These are phyloP conservation scores for Pestalotiopsis sp. DNA, from an alignment of 2,329 filamentous ascomycete genomes.

Conservation along the genomic window DNA sequence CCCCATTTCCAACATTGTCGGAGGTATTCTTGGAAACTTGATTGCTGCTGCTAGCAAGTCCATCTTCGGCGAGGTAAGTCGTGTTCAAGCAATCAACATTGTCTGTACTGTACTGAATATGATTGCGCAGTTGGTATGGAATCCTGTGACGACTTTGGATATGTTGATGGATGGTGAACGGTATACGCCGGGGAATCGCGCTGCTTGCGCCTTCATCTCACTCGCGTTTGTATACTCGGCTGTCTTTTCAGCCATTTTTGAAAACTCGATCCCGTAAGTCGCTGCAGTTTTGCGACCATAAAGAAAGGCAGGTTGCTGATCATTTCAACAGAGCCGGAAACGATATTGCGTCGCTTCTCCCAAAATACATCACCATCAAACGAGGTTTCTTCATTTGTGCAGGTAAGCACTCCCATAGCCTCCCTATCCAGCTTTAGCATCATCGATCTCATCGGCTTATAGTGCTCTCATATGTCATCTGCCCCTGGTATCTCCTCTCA, in stretches of 20 bases:
- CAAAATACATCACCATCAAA: constrained; percentile 41
- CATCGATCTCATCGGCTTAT: neutral
- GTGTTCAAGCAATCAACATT: neutral
- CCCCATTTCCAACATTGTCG: constrained; percentile 40
- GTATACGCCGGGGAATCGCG: constrained; percentile 37
- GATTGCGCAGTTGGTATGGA: constrained; percentile 21
- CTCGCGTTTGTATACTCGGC: constrained; percentile 43
- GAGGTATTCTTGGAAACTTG: constrained; percentile 41
- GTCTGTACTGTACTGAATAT: neutral
- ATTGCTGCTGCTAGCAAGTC: constrained; percentile 34
- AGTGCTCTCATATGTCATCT: constrained; percentile 22
- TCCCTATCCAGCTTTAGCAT: too few relatives aligned
- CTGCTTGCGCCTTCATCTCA: constrained; percentile 43
- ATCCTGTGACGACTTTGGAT: constrained; percentile 35
- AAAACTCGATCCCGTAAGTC: constrained; percentile 37
- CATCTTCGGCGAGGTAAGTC: constrained; percentile 19
- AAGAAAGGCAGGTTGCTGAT: neutral
- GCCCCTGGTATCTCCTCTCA: constrained; percentile 25
- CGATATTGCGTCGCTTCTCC: constrained; percentile 39
- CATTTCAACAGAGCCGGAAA: constrained; percentile 31
- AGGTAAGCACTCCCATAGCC: too few relatives aligned
- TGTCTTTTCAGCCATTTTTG: constrained; percentile 47
- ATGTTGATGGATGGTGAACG: constrained; percentile 32
- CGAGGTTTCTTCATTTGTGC: constrained; percentile 39
- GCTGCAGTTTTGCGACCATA: neutral